Percentiles rank a stretch among this genome's conserved stretches.
Evolutionary conservation across 345 rosid species (phyloP).

Genomic region (Salix suchowensis): DNA sequence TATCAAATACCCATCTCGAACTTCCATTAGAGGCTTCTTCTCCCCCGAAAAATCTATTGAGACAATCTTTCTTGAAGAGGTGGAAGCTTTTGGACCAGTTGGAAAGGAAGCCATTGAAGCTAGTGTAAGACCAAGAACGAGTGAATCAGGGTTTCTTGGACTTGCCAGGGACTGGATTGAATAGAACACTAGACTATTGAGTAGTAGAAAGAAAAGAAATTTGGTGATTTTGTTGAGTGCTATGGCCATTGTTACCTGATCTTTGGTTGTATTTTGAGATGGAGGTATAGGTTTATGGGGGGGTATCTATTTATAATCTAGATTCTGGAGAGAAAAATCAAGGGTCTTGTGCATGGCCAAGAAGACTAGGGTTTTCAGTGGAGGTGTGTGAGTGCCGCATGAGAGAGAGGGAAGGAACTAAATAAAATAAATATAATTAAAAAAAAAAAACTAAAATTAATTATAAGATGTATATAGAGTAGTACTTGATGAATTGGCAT

Average conservation of each 20-base stretch:
- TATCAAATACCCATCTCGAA: slow-evolving; percentile 71
- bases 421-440: not conserved
- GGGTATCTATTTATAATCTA: slow-evolving; percentile 1
- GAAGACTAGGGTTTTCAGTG: not conserved
- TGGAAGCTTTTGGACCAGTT: slow-evolving; percentile 23
- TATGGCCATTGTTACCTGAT: not conserved
- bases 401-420: not conserved
- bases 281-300: not conserved
- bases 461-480: too few species aligned
- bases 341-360: not conserved
- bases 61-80: slow-evolving; percentile 16
- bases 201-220: slow-evolving; percentile 25
- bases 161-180: slow-evolving; percentile 34
- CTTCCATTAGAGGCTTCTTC: slow-evolving; percentile 59
- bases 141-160: slow-evolving; percentile 27
- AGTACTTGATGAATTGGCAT: not conserved
- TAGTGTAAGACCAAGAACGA: slow-evolving; percentile 50
- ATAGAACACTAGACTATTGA: not conserved
- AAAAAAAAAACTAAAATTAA: not conserved
- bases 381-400: not conserved
- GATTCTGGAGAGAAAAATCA: not conserved
- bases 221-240: not conserved
- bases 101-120: slow-evolving; percentile 38
- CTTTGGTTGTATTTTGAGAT: not conserved
- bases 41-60: slow-evolving; percentile 25